These are phyloP conservation scores for Xanthoparmelia taractica DNA, from an alignment of 495 filamentous ascomycete genomes.

Conservation along the genomic window DNA sequence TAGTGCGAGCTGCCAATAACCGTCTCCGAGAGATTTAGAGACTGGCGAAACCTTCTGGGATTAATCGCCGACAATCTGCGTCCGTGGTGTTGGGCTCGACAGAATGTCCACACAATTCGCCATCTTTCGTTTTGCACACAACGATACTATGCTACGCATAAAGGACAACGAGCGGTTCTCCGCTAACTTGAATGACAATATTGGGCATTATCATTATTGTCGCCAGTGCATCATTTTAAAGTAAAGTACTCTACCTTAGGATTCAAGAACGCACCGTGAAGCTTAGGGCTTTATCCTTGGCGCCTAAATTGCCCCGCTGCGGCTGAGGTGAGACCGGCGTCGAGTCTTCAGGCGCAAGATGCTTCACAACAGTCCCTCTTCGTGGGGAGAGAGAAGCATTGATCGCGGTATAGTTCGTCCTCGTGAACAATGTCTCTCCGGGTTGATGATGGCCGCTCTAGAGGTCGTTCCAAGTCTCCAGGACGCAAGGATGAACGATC, in stretches of 20 bases:
- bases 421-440: slow-evolving; percentile 35
- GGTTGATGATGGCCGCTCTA: slow-evolving; percentile 51
- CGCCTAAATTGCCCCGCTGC: slow-evolving; percentile 5
- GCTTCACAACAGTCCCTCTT: neutral
- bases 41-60: neutral
- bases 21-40: neutral
- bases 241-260: too few relatives aligned
- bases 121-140: neutral
- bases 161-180: neutral
- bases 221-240: too few relatives aligned
- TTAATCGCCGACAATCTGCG: neutral
- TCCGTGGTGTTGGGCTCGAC: neutral
- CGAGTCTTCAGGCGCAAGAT: neutral
- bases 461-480: slow-evolving; percentile 54
- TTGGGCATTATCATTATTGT: too few relatives aligned
- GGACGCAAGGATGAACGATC: slow-evolving; percentile 41
- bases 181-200: neutral
- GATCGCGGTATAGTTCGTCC: neutral
- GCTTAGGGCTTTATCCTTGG: neutral
- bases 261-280: neutral
- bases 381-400: neutral
- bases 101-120: neutral
- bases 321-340: neutral
- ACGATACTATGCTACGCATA: neutral
- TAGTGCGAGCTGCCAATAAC: neutral